A percentile compares a stretch with the other conserved stretches of the same genome.
Evolutionary conservation across 1,284 basidiomycete genomes (phyloP).

Genomic region (Omphalotus olearius): DNA sequence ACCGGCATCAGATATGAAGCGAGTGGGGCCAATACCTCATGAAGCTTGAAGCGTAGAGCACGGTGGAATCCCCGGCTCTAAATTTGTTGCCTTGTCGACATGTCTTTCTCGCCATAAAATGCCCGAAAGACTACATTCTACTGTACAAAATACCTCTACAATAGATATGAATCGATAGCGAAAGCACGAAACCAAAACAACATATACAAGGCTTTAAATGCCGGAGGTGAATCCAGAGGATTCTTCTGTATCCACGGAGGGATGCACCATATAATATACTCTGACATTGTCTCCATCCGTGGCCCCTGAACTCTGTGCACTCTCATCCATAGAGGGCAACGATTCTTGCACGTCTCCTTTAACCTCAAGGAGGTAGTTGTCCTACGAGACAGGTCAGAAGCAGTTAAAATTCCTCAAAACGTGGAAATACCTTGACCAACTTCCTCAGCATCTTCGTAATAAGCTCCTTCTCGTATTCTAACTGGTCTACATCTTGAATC

Average conservation of each 20-base stretch:
- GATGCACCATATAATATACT: constrained; percentile 79
- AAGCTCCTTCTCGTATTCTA: constrained; percentile 91
- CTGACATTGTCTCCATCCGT: constrained; percentile 55
- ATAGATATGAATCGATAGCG: background rate
- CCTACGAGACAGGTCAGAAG: constrained; percentile 40
- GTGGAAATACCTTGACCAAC: constrained; percentile 72
- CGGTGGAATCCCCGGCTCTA: no score
- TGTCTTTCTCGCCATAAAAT: background rate
- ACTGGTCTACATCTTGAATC: constrained; percentile 80
- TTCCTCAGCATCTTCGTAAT: constrained; percentile 88
- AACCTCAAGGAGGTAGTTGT: constrained; percentile 83
- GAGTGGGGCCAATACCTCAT: no score
- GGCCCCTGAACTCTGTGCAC: constrained; percentile 41
- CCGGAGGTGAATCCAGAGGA: constrained; percentile 25
- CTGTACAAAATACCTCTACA: background rate
- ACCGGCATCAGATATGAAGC: no score
- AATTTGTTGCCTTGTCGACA: background rate
- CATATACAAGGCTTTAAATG: background rate
- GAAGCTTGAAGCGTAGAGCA: no score
- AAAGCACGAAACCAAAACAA: background rate
- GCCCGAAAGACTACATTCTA: background rate
- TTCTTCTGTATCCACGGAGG: constrained; percentile 69
- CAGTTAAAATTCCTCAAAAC: constrained; percentile 1
- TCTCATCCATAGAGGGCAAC: constrained; percentile 58
- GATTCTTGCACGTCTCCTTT: constrained; percentile 80